phyloP scores from a whole-genome alignment of 805 yeast genomes.

The Candida pini region DNA sequence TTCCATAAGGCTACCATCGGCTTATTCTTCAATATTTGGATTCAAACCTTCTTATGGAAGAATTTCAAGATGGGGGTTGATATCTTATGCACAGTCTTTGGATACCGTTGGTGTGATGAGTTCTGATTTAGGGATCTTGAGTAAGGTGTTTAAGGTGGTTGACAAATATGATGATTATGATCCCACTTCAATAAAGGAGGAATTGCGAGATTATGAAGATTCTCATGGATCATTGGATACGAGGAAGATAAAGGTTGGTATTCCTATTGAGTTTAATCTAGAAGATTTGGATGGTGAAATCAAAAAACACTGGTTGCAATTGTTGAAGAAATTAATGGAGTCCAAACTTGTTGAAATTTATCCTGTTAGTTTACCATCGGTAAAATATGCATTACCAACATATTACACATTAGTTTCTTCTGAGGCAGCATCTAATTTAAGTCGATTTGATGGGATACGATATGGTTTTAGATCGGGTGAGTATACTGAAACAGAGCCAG shows the following conservation, averaged over 20 bases:
- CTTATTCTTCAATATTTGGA: slow-evolving; percentile 78
- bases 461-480: slow-evolving; percentile 55
- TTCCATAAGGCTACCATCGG: slow-evolving; percentile 86
- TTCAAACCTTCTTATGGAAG: slow-evolving; percentile 94
- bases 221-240: slow-evolving; percentile 4
- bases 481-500: slow-evolving; percentile 27
- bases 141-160: slow-evolving; percentile 47
- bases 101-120: slow-evolving; percentile 90
- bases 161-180: slow-evolving; percentile 67
- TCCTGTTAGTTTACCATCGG: slow-evolving; percentile 65
- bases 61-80: slow-evolving; percentile 85
- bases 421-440: slow-evolving; percentile 88
- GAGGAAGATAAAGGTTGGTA: slow-evolving; percentile 50
- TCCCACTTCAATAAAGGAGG: slow-evolving; percentile 57
- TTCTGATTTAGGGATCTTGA: slow-evolving; percentile 37
- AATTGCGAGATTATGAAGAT: slow-evolving; percentile 26
- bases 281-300: slow-evolving; percentile 47
- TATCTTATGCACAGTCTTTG: slow-evolving; percentile 88
- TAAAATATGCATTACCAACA: slow-evolving; percentile 63
- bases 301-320: slow-evolving; percentile 39
- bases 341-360: slow-evolving; percentile 48
- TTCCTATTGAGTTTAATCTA: slow-evolving; percentile 63
- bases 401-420: slow-evolving; percentile 88
- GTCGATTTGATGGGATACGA: slow-evolving; percentile 86
- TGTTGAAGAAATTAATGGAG: slow-evolving; percentile 38